A percentile compares a stretch with the other conserved stretches of the same genome.
These are phyloP conservation scores for Xylaria acuta DNA, from an alignment of 495 filamentous ascomycete species.

Conservation along the genomic window DNA sequence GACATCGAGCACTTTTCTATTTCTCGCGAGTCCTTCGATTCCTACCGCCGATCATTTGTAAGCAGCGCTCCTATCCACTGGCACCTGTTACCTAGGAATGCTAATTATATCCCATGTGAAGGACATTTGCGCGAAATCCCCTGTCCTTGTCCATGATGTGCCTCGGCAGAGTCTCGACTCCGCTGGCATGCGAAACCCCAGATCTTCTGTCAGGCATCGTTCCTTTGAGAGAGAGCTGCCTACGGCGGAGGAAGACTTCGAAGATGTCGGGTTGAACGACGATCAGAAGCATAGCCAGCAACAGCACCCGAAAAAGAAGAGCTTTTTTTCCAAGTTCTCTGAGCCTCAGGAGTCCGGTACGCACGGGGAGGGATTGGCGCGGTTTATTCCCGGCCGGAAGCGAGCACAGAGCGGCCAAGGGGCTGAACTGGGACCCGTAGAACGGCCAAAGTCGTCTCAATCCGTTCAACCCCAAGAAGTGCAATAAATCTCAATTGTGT, in stretches of 20 bases:
- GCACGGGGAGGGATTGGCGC: conserved; percentile 52
- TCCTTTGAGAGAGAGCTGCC: conserved; percentile 59
- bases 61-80: conserved; percentile 39
- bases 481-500: conserved; percentile 30
- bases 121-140: conserved; percentile 93
- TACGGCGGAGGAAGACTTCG: conserved; percentile 79
- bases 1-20: conserved; percentile 96
- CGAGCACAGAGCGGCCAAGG: conserved; percentile 75
- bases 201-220: conserved; percentile 58
- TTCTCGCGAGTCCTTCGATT: conserved; percentile 97
- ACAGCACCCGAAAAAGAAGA: conserved; percentile 69
- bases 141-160: conserved; percentile 65
- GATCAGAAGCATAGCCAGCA: conserved; percentile 61
- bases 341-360: conserved; percentile 55
- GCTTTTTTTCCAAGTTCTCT: conserved; percentile 86
- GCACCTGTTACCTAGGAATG: conserved; percentile 14
- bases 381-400: conserved; percentile 77
- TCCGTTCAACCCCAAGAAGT: conserved; percentile 45
- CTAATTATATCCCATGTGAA: conserved; percentile 45
- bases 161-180: conserved; percentile 84
- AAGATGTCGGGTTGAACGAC: conserved; percentile 88
- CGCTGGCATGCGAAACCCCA: conserved; percentile 61
- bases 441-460: conserved; percentile 42
- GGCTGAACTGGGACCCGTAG: conserved; percentile 69
- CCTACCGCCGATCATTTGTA: conserved; percentile 96